Evolutionary conservation across 495 filamentous ascomycete species (phyloP), one percentile per base, ranked within the genome.

Genomic region (Daldinia caldariorum): DNA sequence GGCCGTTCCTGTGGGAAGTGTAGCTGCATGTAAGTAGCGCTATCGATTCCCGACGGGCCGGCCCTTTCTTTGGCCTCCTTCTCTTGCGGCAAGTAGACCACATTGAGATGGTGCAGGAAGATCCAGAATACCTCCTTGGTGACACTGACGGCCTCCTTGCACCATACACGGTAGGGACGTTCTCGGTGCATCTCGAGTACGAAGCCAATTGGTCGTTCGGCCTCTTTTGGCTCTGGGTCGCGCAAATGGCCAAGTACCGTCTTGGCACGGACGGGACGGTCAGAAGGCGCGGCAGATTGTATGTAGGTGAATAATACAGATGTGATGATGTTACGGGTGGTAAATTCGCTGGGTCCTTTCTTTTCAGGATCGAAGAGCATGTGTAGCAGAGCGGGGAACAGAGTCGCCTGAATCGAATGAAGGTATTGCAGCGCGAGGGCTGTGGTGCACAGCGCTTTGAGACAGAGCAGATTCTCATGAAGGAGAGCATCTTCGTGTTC

Each of bases 111-210:
- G 76, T 99, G 95, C 60, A 97, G 84, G 81, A 98, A 99, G 74
- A 99, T 99, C 95, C 95, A 99, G 78, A 99, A 99, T 31, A 98
- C 95, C 77, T 99, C 95, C 79, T 98, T 98, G 37, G 93, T 97
- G 49, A 98, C 94, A 70, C 90, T 92, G 56, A 88, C 88, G 16
- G 94, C 88, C 77, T 99, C 95, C 78, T 93, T 94, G 81, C 89
- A 91, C 95, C 95, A 99, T 12, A 96, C 88, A 10, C 91, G 89
- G 75, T 97, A 99, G 0, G 95, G 95, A 0, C 95, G 87, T 32
- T 92, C 87, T 37, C 91, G 89, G 70, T 92, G 90, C 82, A 98
- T 98, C 39, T 92, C 89, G 22, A 92, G 83, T 35, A 99, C 94
- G 80, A 99, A 98, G 6, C 87, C 87, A 14, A 97, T 82, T 0